phyloP scores from a whole-genome alignment of 352 stramenopile species.

The Bremia lactucae region DNA sequence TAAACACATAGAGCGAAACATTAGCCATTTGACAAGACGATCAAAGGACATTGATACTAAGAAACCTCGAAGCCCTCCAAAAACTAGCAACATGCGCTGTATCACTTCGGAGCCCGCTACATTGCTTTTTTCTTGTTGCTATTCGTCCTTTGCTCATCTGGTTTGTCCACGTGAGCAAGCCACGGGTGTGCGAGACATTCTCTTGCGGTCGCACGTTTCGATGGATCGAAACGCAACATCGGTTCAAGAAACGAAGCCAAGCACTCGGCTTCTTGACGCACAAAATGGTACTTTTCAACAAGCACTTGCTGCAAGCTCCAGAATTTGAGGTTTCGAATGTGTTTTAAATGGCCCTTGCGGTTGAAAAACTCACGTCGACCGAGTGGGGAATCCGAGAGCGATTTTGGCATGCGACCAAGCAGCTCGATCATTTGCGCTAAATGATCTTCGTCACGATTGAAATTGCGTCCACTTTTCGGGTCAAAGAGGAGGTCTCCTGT shows the following conservation, averaged over 20 bases:
- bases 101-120: no score
- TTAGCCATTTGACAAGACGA: no score
- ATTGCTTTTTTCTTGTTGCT: no score
- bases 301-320: slow-evolving; percentile 95
- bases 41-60: no score
- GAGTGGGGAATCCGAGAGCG: slow-evolving; percentile 52
- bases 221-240: slow-evolving; percentile 86
- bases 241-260: slow-evolving; percentile 91
- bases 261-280: slow-evolving; percentile 67
- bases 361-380: slow-evolving; percentile 97
- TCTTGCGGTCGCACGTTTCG: slow-evolving; percentile 85
- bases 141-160: no score
- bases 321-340: slow-evolving; percentile 97
- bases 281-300: slow-evolving; percentile 95
- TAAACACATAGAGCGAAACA: no score
- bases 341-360: slow-evolving; percentile 93
- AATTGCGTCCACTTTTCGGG: slow-evolving; percentile 85
- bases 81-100: no score
- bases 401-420: slow-evolving; percentile 93
- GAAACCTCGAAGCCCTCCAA: no score
- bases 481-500: slow-evolving; percentile 99
- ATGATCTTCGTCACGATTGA: slow-evolving; percentile 92
- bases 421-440: slow-evolving; percentile 99
- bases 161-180: slow-evolving; percentile 59
- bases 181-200: slow-evolving; percentile 93